Conservation (phyloP, 192 early-diverging fungal genomes). For the Coemansia sp. region DNA sequence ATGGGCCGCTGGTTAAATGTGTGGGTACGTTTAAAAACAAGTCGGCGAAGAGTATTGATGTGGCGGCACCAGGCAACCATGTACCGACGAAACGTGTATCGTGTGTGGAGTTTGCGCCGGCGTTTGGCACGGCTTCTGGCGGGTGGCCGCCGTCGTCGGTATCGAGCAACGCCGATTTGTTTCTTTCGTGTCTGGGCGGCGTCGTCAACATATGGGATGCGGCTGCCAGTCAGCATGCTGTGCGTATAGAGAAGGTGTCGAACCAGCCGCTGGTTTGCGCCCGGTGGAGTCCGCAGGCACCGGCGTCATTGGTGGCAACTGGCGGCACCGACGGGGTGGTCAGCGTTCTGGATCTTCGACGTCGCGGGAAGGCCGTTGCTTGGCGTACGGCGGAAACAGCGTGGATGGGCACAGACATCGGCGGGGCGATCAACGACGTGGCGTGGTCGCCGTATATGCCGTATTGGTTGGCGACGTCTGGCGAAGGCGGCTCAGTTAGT, state of each 20-base stretch:
- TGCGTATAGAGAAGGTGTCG: conserved; percentile 48
- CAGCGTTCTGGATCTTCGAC: conserved; percentile 48
- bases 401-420: conserved; percentile 10
- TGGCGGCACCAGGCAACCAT: conserved; percentile 53
- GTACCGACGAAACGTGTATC: conserved; percentile 42
- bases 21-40: conserved; percentile 58
- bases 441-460: conserved; percentile 76
- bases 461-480: conserved; percentile 71
- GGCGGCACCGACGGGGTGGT: conserved; percentile 39
- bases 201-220: conserved; percentile 57
- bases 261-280: conserved; percentile 40
- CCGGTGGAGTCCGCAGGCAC: conserved; percentile 44
- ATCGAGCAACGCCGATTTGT: conserved; percentile 23
- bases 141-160: conserved; percentile 35
- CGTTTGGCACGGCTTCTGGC: background rate
- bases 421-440: conserved; percentile 53
- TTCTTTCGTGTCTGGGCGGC: conserved; percentile 49
- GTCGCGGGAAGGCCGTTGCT: conserved; percentile 52
- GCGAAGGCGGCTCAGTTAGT: conserved; percentile 61
- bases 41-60: conserved; percentile 47
- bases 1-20: conserved; percentile 42
- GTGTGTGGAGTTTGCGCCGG: conserved; percentile 55
- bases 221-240: conserved; percentile 28
- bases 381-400: conserved; percentile 52
- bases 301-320: conserved; percentile 40